Evolutionary conservation across 345 rosid species (phyloP), one percentile per base, ranked within the genome.

Genomic region (Xanthoceras sorbifolium): DNA sequence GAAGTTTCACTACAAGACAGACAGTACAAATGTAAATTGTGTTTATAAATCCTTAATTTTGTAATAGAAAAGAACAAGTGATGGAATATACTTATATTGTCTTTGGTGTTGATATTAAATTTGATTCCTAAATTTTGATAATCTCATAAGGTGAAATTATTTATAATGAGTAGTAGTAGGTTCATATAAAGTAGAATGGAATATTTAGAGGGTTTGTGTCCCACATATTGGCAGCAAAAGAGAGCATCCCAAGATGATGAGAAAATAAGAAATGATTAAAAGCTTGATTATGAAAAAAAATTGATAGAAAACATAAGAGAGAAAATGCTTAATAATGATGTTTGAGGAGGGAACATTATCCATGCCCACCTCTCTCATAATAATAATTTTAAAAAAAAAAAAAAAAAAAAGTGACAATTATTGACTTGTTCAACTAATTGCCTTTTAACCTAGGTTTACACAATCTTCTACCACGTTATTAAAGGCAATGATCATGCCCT

Each of bases 241-340:
- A 57, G 50, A 80, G 87, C 86, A 87, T 87, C 90, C 84, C 84
- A 87, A 65, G 84, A 78, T 34, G 67, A 68, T 34, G 67, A 68
- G 66, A 65, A 63, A 34, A 74, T 70, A 64, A 74, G 55, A 64
- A 55, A 64, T 59, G 59, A 77, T 50, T 31, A 8, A 40, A 75
- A 66, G 62, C 59, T 34, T 84, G 80, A 80, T 82, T 77, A 76
- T 74, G 76, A 77, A 73, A 29, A 79, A 11, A 12, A 46, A 46
- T 46, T 42, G 63, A 78, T 62, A 81, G 38, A 76, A 78, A 82
- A 81, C 84, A 78, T 70, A 85, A 65, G 52, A 12, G 52, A 46
- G 52, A 77, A 72, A 79, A 29, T 64, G 74, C 62, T 2, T 66
- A 34, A 84, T 84, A n/a, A 82, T 84, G 60, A 50, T 86, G 85